Base-by-base conservation (phyloP, 805 yeast genomes). In the Wickerhamiella domercqiae region DNA sequence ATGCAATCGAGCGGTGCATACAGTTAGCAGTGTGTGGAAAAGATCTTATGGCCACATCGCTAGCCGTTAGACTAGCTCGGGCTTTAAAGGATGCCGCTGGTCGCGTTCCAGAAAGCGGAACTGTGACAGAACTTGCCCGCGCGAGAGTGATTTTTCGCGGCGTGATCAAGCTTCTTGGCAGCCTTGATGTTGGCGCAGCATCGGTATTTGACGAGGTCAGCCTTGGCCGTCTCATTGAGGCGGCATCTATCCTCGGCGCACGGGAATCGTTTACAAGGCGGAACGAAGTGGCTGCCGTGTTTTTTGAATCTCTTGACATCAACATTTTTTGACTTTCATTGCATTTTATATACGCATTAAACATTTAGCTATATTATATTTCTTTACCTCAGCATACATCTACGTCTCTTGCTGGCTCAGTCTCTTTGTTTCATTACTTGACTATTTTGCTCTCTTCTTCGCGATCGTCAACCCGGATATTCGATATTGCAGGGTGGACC, bases 251-350 rank as follows among this genome's bases (percentile, higher is more conserved):
- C 11, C 22, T 42, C 7, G 29, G 39, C 13, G 25, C 35, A 18
- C 36, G 36, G 15, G 19, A 30, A 25, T 25, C 42, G 1, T 39
- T 33, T 18, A 36, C 42, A 20, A 32, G 45, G 7, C 31, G 37
- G 6, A 25, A 39, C 15, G 13, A 16, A 16, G 22, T 42, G n/a
- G 45, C 37, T 22, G 40, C 35, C 9, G 14, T 39, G 17, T 39
- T 29, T 22, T 39, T 39, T 24, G 42, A 42, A 14, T 13, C 28
- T 11, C 36, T 36, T 24, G 38, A 24, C 28, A 31, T 31, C 34
- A 42, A 42, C 22, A 40, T 37, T 18, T 7, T 39, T 18, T 39
- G 22, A 35, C 13, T 13, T 24, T 24, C 26, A 9, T 24, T 13
- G 11, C 13, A 24, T 16, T 30, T 30, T 5, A 30, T 30, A 9